Base-by-base conservation (phyloP, 192 early-diverging fungal species). In the Nowakowskiella sp. region DNA sequence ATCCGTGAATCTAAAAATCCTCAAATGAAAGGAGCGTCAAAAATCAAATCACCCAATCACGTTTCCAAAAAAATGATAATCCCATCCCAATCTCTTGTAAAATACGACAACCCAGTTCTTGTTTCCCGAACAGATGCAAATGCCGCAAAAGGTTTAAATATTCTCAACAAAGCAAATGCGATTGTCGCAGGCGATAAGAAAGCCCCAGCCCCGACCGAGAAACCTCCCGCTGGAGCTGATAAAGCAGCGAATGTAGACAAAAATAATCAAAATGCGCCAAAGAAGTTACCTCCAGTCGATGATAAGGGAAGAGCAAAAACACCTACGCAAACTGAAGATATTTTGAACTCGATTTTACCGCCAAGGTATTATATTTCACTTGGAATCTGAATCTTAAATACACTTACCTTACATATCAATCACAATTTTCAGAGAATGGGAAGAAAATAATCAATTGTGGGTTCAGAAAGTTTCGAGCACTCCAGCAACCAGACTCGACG, bases 101-200 rank as follows among this genome's bases (percentile, higher is more conserved):
- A 68, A 45, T 81, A 81, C 53, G 79, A 81, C 60, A 81, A 81
- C 44, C 79, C 79, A 8, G 72, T 78, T 13, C 68, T 81, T 28
- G 70, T 81, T 5, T 76, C 76, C 22, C 60, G 66, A 32, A 75
- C 70, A 19, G 78, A 81, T 51, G 22, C 57, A 34, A 47, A 36
- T n/a, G 32, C 31, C 22, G 47, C 61, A 44, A 64, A 73, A 55
- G 65, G 50, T 21, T 44, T n/a, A 8, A 49, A 3, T 8, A 44
- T 28, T 6, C 44, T 19, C 7, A 56, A 46, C 49, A 57, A 58
- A 1, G 51, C 23, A 8, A 42, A 31, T 0, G 46, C 22, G 2
- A 42, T 45, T 21, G 42, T 16, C 1, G 9, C 55, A 4, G 42
- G 33, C 51, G 33, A 31, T 5, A 6, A 13, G 49, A 6, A 51